These are phyloP conservation scores for Bonia amplexicaulis DNA, from an alignment of 176 grass and related monocot species.

Conservation along the genomic window DNA sequence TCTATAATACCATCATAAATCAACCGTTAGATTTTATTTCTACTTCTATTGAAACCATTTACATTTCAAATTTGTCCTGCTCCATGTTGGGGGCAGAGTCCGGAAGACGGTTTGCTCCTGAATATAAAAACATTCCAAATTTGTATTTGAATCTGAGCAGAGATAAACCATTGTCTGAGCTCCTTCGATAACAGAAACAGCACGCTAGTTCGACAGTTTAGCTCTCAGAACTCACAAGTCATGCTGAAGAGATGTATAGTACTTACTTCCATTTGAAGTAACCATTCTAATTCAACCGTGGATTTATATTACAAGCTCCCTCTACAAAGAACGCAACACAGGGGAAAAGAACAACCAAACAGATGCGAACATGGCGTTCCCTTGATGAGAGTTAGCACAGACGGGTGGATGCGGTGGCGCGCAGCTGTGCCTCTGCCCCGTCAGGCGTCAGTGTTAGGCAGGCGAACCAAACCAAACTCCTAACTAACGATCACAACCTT, in stretches of 20 bases:
- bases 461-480: background rate
- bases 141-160: background rate
- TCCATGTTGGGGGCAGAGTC: background rate
- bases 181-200: background rate
- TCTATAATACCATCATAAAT: too few relatives aligned
- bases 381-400: background rate
- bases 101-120: background rate
- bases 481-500: conserved; percentile 26
- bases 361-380: background rate
- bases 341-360: background rate
- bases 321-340: background rate
- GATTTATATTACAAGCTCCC: background rate
- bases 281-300: conserved; percentile 13
- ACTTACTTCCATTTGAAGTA: background rate
- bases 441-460: background rate
- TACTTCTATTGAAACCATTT: background rate
- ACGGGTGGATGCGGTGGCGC: background rate
- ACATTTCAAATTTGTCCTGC: background rate
- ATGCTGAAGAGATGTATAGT: background rate
- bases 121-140: background rate
- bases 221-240: background rate
- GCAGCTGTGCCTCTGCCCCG: background rate
- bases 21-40: too few relatives aligned
- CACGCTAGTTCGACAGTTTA: background rate
- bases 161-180: background rate